These are phyloP conservation scores for Trichoderma endophyticum DNA, from an alignment of 2,329 filamentous ascomycete genomes.

Conservation along the genomic window DNA sequence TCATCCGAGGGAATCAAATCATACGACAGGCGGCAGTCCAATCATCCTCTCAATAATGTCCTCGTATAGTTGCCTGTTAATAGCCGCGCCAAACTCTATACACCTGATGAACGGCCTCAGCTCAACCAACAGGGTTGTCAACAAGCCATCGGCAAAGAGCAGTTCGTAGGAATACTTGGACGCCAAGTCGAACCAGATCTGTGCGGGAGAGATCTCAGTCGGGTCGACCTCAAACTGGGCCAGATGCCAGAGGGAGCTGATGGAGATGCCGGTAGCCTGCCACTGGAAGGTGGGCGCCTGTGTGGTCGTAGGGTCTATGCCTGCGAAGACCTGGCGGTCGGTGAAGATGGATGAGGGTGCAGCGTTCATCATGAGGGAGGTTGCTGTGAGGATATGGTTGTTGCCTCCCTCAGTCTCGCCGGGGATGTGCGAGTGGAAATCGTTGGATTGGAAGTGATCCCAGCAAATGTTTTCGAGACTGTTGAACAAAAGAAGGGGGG, in stretches of 20 bases:
- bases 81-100: conserved; percentile 46
- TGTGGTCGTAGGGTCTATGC: conserved; percentile 17
- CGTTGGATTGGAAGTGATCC: conserved; percentile 45
- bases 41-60: conserved; percentile 43
- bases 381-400: conserved; percentile 46
- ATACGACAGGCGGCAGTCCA: conserved; percentile 21
- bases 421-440: conserved; percentile 34
- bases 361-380: conserved; percentile 39
- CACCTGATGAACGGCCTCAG: conserved; percentile 45
- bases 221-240: conserved; percentile 41
- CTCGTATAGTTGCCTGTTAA: conserved; percentile 47
- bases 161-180: conserved; percentile 38
- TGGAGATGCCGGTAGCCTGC: conserved; percentile 39
- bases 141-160: conserved; percentile 34
- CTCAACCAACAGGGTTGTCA: conserved; percentile 40
- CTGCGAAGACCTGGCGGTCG: conserved; percentile 21
- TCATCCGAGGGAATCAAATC: not conserved
- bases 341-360: conserved; percentile 37
- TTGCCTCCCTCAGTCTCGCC: conserved; percentile 28
- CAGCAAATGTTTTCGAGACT: conserved; percentile 54
- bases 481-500: not conserved
- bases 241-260: conserved; percentile 44
- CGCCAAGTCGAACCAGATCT: conserved; percentile 54
- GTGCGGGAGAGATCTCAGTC: conserved; percentile 48
- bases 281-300: conserved; percentile 34